Conservation (phyloP, 805 yeast species). For the Saccharomyces kudriavzevii region DNA sequence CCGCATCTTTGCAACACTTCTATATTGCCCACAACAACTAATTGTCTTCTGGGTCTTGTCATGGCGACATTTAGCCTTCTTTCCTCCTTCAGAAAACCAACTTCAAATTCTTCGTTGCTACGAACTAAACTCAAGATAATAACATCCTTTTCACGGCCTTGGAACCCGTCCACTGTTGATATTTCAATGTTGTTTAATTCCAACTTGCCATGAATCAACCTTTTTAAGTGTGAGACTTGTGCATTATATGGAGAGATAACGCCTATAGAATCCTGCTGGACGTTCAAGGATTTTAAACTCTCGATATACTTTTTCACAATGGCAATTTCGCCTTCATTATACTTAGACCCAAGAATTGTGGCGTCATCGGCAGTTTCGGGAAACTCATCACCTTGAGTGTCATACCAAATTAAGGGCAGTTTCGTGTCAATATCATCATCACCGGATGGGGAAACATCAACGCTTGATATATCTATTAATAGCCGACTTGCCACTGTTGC, state of each 20-base stretch:
- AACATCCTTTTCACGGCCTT: conserved; percentile 89
- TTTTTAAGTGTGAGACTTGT: conserved; percentile 61
- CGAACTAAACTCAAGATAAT: conserved; percentile 76
- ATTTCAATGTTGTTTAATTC: conserved; percentile 49
- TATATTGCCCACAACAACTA: conserved; percentile 81
- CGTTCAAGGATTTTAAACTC: conserved; percentile 44
- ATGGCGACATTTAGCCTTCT: conserved; percentile 88
- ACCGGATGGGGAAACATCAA: conserved; percentile 19
- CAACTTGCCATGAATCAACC: conserved; percentile 32
- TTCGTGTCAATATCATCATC: conserved; percentile 41
- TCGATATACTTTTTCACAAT: conserved; percentile 52
- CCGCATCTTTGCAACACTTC: conserved; percentile 47
- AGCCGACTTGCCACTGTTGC: conserved; percentile 44
- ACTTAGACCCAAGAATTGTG: conserved; percentile 46
- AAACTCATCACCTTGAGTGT: conserved; percentile 85
- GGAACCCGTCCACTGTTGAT: conserved; percentile 92
- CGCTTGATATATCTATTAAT: conserved; percentile 48
- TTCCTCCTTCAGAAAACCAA: conserved; percentile 76
- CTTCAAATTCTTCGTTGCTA: conserved; percentile 58
- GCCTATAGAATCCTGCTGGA: conserved; percentile 56
- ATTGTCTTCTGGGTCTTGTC: conserved; percentile 78
- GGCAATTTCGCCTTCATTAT: conserved; percentile 67
- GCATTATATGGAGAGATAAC: conserved; percentile 86
- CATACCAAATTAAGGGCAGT: conserved; percentile 68
- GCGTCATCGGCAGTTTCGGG: conserved; percentile 46